These are phyloP conservation scores for Trifolium repens DNA, from an alignment of 306 rosid species.

Conservation along the genomic window DNA sequence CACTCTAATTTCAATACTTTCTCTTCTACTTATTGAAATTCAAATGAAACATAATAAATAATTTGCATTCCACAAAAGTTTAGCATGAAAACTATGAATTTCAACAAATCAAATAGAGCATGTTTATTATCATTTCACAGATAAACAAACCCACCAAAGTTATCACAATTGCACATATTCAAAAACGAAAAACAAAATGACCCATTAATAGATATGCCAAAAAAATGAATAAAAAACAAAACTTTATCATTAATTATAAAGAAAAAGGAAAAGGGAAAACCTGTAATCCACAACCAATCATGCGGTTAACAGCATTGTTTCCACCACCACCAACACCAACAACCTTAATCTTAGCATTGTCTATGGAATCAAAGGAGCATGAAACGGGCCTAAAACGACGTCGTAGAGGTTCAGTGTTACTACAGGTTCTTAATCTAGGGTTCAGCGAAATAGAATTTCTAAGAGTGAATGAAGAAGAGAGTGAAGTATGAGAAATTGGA, in stretches of 20 bases:
- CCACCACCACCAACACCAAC: slow-evolving; percentile 97
- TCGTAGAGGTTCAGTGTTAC: slow-evolving; percentile 30
- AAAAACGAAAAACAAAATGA: not conserved
- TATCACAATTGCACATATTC: not conserved
- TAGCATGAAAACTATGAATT: too few relatives aligned
- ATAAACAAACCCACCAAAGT: not conserved
- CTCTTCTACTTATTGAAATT: not conserved
- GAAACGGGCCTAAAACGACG: slow-evolving; percentile 44
- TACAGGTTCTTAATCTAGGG: slow-evolving; percentile 39
- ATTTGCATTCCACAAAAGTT: slow-evolving; percentile 5
- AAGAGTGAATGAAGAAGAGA: slow-evolving; percentile 32
- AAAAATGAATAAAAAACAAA: not conserved
- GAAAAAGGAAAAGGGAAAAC: slow-evolving; percentile 47
- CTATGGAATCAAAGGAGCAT: slow-evolving; percentile 65
- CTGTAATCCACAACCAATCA: slow-evolving; percentile 89
- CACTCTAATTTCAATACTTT: not conserved
- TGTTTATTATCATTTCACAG: not conserved
- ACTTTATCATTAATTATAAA: not conserved
- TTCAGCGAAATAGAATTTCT: slow-evolving; percentile 40
- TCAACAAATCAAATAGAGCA: not conserved
- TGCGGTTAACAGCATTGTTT: slow-evolving; percentile 93
- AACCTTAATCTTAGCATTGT: slow-evolving; percentile 88
- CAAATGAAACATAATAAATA: not conserved
- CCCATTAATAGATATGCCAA: not conserved
- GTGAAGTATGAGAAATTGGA: slow-evolving; percentile 41